These are phyloP conservation scores for Sclerotinia subarctica DNA, from an alignment of 2,329 filamentous ascomycete genomes.

Conservation along the genomic window DNA sequence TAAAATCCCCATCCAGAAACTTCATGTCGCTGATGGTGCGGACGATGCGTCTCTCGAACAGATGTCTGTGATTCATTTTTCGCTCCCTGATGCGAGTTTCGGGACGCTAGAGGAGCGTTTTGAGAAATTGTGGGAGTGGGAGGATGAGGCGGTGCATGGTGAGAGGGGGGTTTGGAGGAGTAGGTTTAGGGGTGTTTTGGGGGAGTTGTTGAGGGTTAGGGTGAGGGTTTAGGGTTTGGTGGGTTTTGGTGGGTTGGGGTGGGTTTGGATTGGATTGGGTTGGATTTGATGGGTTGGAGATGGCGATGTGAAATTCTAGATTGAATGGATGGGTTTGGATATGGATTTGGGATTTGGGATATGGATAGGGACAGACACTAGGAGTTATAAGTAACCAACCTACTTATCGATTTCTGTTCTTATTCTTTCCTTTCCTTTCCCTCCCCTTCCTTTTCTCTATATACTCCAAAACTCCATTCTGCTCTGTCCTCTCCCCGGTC, in stretches of 20 bases:
- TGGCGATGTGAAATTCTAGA: not conserved
- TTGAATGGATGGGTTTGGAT: no score
- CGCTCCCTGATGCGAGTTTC: not conserved
- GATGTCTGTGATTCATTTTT: not conserved
- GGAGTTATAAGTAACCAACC: no score
- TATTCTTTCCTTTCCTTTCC: no score
- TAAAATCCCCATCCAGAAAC: not conserved
- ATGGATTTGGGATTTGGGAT: no score
- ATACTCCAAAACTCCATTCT: no score
- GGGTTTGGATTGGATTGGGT: not conserved
- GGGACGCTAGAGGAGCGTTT: not conserved
- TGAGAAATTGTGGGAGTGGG: not conserved
- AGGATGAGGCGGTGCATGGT: not conserved
- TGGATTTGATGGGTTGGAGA: not conserved
- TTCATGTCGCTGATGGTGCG: not conserved
- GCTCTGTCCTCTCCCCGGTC: not conserved
- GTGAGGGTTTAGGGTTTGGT: not conserved
- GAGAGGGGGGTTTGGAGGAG: not conserved
- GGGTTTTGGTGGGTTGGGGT: not conserved
- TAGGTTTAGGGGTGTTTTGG: not conserved
- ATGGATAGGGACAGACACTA: no score
- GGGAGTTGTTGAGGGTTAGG: not conserved
- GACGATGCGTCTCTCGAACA: not conserved
- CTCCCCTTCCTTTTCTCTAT: no score
- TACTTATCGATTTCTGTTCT: no score